Conservation (phyloP, 2,329 filamentous ascomycete species). For the Beauveria sp. region DNA sequence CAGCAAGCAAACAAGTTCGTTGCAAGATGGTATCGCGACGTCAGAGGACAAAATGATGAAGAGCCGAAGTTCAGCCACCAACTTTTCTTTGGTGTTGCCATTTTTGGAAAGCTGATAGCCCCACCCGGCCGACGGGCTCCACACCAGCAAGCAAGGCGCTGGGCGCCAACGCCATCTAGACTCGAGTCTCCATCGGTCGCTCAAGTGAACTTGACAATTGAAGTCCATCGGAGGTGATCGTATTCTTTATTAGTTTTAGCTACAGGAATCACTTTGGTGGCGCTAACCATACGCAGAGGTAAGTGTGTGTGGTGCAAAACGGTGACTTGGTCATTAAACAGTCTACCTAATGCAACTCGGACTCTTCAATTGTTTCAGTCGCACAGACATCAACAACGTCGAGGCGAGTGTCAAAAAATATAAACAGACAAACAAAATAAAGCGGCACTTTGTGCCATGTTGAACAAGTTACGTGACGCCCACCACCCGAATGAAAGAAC, state of each 20-base stretch:
- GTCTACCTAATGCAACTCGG: background rate
- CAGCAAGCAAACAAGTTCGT: background rate
- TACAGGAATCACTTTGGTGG: too few relatives aligned
- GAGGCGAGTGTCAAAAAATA: background rate
- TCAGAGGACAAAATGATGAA: background rate
- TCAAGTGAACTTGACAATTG: background rate
- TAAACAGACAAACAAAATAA: background rate
- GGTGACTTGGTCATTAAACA: constrained; percentile 5
- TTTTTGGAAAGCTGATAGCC: background rate
- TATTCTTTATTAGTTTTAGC: background rate
- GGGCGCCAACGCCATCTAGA: background rate
- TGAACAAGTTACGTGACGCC: background rate
- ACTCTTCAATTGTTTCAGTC: background rate
- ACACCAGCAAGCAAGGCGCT: background rate
- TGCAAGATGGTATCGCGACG: background rate
- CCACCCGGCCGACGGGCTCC: background rate
- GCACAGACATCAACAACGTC: background rate
- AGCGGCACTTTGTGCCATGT: background rate
- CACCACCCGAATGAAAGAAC: background rate
- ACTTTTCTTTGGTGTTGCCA: background rate
- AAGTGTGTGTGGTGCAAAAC: background rate
- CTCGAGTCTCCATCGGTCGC: background rate
- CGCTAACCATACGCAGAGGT: too few relatives aligned
- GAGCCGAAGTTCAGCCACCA: background rate
- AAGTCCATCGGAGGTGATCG: background rate